phyloP scores from a whole-genome alignment of 1,284 basidiomycete genomes.

The Puccinia hordei region DNA sequence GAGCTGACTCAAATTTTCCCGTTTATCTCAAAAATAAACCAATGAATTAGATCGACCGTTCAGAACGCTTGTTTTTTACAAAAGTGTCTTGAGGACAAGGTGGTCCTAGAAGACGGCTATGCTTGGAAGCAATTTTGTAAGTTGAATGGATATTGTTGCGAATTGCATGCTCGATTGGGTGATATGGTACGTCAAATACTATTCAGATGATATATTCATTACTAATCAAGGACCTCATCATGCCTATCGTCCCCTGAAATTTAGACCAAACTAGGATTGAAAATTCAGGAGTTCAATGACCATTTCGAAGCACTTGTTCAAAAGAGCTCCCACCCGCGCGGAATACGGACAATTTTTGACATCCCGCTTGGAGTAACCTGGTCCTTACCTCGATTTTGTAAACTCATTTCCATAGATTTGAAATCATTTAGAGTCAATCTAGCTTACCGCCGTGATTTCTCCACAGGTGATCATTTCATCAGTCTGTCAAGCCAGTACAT shows the following conservation, averaged over 20 bases:
- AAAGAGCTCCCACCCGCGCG: not conserved
- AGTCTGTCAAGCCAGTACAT: slow-evolving; percentile 5
- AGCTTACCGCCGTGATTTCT: not conserved
- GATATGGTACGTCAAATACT: slow-evolving; percentile 19
- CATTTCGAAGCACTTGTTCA: slow-evolving; percentile 22
- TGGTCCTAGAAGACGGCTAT: slow-evolving; percentile 29
- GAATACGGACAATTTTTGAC: slow-evolving; percentile 7
- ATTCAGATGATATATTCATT: not conserved
- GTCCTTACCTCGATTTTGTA: slow-evolving; percentile 33
- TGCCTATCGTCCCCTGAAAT: not conserved
- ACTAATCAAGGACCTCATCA: not conserved
- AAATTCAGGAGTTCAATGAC: slow-evolving; percentile 20
- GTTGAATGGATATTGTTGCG: not conserved
- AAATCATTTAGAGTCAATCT: not conserved
- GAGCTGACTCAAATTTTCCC: not conserved
- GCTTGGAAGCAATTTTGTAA: slow-evolving; percentile 39
- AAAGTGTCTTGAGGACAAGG: slow-evolving; percentile 16
- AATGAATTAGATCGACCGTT: slow-evolving; percentile 31
- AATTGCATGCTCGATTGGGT: not conserved
- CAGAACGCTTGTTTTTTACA: slow-evolving; percentile 25
- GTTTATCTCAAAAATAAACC: not conserved
- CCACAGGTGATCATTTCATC: slow-evolving; percentile 36
- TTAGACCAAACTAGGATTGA: slow-evolving; percentile 1
- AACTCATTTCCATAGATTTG: not conserved
- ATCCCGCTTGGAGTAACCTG: slow-evolving; percentile 31